Base-by-base conservation (phyloP, 176 grass and related monocot genomes). In the Cenchrus purpureus region DNA sequence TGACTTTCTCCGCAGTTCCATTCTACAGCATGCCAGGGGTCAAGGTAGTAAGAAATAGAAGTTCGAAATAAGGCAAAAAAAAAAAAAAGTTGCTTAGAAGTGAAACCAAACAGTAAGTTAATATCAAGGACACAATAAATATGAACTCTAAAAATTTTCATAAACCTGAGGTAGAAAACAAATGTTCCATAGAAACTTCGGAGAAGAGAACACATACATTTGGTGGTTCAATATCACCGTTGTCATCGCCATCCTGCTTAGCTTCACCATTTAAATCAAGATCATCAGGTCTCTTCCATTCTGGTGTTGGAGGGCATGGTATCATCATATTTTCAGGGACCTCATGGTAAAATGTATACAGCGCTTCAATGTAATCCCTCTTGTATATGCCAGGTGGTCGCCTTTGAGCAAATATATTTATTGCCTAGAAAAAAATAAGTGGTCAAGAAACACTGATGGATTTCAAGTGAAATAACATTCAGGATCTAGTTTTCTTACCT, bases 181-280 rank as follows among this genome's bases (percentile, higher is more conserved):
- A 42, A 65, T 37, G 20, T n/a, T 53, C 12, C 22, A 34, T 69
- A 81, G 6, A 10, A 44, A 56, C 22, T 68, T 56, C 19, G 50
- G 34, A 77, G 2, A 59, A 59, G 37, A 74, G 62, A 92, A 91
- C 44, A 44, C 87, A 59, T 85, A 95, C 92, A 95, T 86, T 73
- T 61, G 68, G 53, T 4, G 71, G 84, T 46, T 77, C 71, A 85
- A 31, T 82, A 73, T 94, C 92, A 34, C 90, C 90, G 57, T 75
- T 83, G 4, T 94, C 95, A 50, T 95, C 93, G 7, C 93, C 97
- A 57, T 99, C 97, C 74, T 91, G 94, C 70, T 92, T 91, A 82
- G 94, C 97, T 88, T 97, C 97, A 54, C 97, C 97, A 88, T 99
- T 99, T 67, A 99, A 86, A 89, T 99, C 97, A 29, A 99, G 93